Evolutionary conservation across 2,329 filamentous ascomycete species (phyloP).

Genomic region (Paramyrothecium roridum): DNA sequence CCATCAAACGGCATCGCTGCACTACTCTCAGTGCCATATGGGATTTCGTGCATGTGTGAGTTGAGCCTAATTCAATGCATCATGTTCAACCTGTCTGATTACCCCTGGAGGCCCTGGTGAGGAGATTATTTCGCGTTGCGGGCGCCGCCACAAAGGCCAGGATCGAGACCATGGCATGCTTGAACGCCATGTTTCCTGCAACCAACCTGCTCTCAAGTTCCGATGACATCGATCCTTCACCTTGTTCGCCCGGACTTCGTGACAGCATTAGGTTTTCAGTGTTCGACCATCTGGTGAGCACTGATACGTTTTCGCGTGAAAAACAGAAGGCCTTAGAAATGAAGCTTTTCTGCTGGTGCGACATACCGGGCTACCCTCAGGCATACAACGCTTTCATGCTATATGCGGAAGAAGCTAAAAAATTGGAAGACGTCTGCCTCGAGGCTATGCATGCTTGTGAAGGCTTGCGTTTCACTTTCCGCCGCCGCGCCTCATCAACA

Average conservation of each 20-base stretch:
- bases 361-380: constrained; percentile 23
- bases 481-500: constrained; percentile 1
- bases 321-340: constrained; percentile 20
- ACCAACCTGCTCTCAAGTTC: constrained; percentile 13
- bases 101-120: not conserved
- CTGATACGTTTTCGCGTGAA: constrained; percentile 12
- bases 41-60: constrained; percentile 30
- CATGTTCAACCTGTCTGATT: too few species aligned
- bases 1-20: constrained; percentile 19
- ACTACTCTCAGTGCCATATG: constrained; percentile 26
- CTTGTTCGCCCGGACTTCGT: constrained; percentile 25
- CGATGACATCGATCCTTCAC: constrained; percentile 20
- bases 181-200: constrained; percentile 32
- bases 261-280: constrained; percentile 31
- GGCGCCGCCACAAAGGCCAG: constrained; percentile 7
- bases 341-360: constrained; percentile 29
- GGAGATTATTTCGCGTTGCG: not conserved
- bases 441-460: constrained; percentile 16
- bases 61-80: not conserved
- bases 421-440: constrained; percentile 26
- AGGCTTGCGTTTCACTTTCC: not conserved
- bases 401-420: constrained; percentile 30
- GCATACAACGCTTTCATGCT: constrained; percentile 22
- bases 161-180: constrained; percentile 25
- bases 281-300: constrained; percentile 28